A percentile compares a stretch with the other conserved stretches of the same genome.
Conservation (phyloP, 2,329 filamentous ascomycete species). For the Epichloe bromicola region DNA sequence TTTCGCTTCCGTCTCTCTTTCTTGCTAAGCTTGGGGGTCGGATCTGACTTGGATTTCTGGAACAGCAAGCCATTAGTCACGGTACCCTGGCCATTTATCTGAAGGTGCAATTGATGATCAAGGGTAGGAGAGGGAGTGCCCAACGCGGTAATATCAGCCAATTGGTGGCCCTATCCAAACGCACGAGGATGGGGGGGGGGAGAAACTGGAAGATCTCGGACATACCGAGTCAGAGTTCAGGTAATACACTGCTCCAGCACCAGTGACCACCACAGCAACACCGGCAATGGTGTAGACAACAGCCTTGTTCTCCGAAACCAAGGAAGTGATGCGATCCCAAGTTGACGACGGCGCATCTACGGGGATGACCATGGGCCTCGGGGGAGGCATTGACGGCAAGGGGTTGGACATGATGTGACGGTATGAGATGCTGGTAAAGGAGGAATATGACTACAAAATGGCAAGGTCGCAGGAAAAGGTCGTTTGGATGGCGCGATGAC, state of each 20-base stretch:
- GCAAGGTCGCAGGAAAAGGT: constrained; percentile 14
- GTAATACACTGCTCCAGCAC: constrained; percentile 89
- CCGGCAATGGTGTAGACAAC: constrained; percentile 94
- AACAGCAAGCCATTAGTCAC: not conserved
- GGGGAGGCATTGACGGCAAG: constrained; percentile 33
- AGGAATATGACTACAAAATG: constrained; percentile 11
- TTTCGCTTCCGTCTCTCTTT: constrained; percentile 84
- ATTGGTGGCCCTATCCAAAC: not conserved
- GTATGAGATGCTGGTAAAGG: constrained; percentile 9
- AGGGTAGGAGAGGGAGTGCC: not conserved
- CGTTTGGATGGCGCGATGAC: constrained; percentile 11
- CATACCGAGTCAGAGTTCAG: constrained; percentile 48
- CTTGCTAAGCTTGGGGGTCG: constrained; percentile 62
- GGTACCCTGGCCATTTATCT: not conserved
- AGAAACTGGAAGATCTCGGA: constrained; percentile 5
- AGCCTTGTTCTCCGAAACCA: constrained; percentile 92
- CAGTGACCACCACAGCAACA: constrained; percentile 80
- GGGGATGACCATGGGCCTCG: constrained; percentile 31
- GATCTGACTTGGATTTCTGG: constrained; percentile 32
- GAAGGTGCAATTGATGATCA: not conserved
- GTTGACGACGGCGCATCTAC: constrained; percentile 52
- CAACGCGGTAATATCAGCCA: not conserved
- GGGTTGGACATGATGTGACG: constrained; percentile 29
- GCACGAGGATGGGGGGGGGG: not conserved
- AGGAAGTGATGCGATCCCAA: constrained; percentile 82